Base-by-base conservation (phyloP, 1,284 basidiomycete genomes). In the Puccinia polysora region DNA sequence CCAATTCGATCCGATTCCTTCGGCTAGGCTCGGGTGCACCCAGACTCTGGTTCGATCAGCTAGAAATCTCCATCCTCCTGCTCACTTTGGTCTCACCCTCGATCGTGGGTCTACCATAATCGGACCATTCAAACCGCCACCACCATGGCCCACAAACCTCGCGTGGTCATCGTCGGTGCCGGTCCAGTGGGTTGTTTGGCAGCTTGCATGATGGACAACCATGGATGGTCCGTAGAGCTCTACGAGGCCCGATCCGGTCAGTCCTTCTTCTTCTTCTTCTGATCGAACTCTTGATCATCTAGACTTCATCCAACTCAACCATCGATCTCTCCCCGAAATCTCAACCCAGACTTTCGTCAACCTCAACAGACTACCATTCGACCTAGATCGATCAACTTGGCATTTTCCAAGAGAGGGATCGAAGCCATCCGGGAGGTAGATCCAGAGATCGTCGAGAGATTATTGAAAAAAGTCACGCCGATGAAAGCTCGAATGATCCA, bases 401-500 rank as follows among this genome's bases (percentile, higher is more conserved):
- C 94, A 40, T 91, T 98, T 75, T 97, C 93, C 20, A 86, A 91
- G 73, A 87, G 95, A 67, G 95, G 94, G 74, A 88, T 97, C 71
- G 86, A 88, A 75, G 94, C 94, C 38, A 83, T 97, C 52, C 84
- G 87, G 76, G 86, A 87, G 63, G 86, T 97, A 76, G 88, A 91
- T 80, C 84, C 88, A 30, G 84, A 84, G 43, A 84, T 89, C 62
- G 87, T 89, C 30, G 84, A 87, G 74, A 83, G 87, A 70, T 89
- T 97, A 76, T 81, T 96, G 75, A 81, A 86, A 75, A 84, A 87
- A 53, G 88, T 88, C 32, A 92, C 97, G 80, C 93, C 94, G 74
- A 96, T 98, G 92, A 86, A 85, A 74, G 92, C 90, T 36, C 85
- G 96, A 65, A 96, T 97, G 91, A 93, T 98, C 75, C 95, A 98